Evolutionary conservation across 768 basidiomycete species (phyloP).

Genomic region (Auriscalpium orientale): DNA sequence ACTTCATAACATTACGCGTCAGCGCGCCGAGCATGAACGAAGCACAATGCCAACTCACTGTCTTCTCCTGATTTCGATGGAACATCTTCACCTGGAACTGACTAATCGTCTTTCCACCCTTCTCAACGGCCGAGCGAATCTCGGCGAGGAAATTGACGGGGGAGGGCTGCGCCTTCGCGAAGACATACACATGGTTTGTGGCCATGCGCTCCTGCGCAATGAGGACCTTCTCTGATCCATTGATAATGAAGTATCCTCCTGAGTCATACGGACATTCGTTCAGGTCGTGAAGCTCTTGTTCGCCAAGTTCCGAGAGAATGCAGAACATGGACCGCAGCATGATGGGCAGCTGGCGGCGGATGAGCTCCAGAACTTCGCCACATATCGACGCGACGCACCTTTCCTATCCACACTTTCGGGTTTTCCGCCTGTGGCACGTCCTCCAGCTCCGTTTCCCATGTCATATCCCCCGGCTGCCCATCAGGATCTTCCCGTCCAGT

Average conservation of each 20-base stretch:
- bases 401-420: slow-evolving; percentile 91
- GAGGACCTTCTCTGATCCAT: slow-evolving; percentile 98
- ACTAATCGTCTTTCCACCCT: slow-evolving; percentile 95
- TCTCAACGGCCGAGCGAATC: slow-evolving; percentile 95
- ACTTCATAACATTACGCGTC: slow-evolving; percentile 31
- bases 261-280: slow-evolving; percentile 99
- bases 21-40: slow-evolving; percentile 3
- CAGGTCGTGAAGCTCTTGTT: slow-evolving; percentile 78
- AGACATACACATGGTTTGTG: slow-evolving; percentile 98
- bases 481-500: slow-evolving; percentile 76
- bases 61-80: slow-evolving; percentile 81
- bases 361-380: background rate
- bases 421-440: slow-evolving; percentile 49
- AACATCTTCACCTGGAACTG: slow-evolving; percentile 98
- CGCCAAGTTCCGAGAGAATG: slow-evolving; percentile 72
- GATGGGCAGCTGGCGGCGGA: slow-evolving; percentile 74
- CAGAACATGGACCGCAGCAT: slow-evolving; percentile 97
- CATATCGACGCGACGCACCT: slow-evolving; percentile 41
- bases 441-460: slow-evolving; percentile 69
- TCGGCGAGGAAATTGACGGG: slow-evolving; percentile 95
- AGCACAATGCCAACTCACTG: slow-evolving; percentile 43
- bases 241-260: slow-evolving; percentile 99
- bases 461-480: slow-evolving; percentile 70
- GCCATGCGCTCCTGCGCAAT: slow-evolving; percentile 99
- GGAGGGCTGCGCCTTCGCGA: slow-evolving; percentile 94